Evolutionary conservation across 2,329 filamentous ascomycete genomes (phyloP), one percentile per base, ranked within the genome.

Genomic region (Chalara sp.): DNA sequence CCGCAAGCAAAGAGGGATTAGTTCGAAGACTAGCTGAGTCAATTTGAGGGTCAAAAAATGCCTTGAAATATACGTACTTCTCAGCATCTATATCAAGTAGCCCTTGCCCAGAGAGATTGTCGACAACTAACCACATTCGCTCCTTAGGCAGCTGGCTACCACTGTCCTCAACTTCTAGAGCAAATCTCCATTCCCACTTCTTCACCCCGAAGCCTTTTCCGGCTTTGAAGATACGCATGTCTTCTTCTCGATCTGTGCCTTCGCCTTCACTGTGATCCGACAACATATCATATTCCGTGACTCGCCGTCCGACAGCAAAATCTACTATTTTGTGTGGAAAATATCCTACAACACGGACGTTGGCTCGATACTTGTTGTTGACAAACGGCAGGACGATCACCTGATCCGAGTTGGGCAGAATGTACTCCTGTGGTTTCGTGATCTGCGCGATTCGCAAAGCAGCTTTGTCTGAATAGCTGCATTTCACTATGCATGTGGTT

Each of bases 141-240:
- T 75, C 64, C 11, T 71, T 76, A 11, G 30, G 50, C 32, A 58
- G 56, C 42, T 60, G 65, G 5, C 70, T 63, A 32, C 70, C 65
- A 0, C 79, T 82, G 56, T 91, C 87, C 67, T 95, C 87, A 1
- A 96, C 78, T 10, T 86, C 74, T 29, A 97, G 74, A 28, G 79
- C 80, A 67, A 96, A 96, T 11, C 80, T 78, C 91, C 91, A 96
- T 66, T 93, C 83, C 87, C 89, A 96, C 6, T 51, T 55, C 33
- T 58, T 59, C 32, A 57, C 49, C 1, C 45, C 8, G 41, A 57
- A 59, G 2, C 60, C 57, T 37, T 58, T 56, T 6, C 58, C 60
- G 30, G 41, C 52, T 13, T 42, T 51, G 30, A 52, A 63, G 3
- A 47, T 46, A 10, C 53, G 43, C 44, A 55, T 48, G 35, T 59